These are phyloP conservation scores for Candolleomyces efflorescens DNA, from an alignment of 768 basidiomycete genomes.

Conservation along the genomic window DNA sequence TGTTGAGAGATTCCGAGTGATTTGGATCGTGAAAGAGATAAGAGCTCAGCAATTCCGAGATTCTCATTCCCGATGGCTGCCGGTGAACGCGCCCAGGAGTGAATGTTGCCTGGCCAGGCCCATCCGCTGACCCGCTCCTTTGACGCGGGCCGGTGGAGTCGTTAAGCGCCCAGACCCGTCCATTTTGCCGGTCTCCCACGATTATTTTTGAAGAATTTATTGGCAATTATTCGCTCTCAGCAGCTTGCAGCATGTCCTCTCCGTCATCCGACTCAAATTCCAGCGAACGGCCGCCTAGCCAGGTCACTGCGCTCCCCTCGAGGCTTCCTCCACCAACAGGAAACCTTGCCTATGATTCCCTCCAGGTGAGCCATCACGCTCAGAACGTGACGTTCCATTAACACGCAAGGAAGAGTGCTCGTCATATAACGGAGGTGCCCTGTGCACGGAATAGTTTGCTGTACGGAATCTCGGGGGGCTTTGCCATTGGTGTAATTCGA, in stretches of 20 bases:
- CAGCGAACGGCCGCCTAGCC: background rate
- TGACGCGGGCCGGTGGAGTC: too few relatives aligned
- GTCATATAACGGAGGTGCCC: constrained; percentile 64
- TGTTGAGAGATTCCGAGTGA: too few relatives aligned
- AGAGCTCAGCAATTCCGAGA: too few relatives aligned
- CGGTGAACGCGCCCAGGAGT: too few relatives aligned
- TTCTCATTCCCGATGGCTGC: too few relatives aligned
- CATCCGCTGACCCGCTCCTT: too few relatives aligned
- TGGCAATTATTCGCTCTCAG: background rate
- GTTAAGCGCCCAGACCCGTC: too few relatives aligned
- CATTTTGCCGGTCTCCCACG: too few relatives aligned
- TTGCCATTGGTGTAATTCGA: constrained; percentile 71
- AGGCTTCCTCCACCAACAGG: constrained; percentile 35
- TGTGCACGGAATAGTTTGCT: constrained; percentile 75
- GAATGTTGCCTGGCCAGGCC: too few relatives aligned
- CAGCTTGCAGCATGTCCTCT: background rate
- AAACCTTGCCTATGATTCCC: constrained; percentile 29
- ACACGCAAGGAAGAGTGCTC: constrained; percentile 41
- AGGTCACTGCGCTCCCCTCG: constrained; percentile 26
- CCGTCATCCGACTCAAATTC: background rate
- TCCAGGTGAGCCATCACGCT: constrained; percentile 22
- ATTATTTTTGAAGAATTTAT: too few relatives aligned
- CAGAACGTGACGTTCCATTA: background rate
- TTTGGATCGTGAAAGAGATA: too few relatives aligned
- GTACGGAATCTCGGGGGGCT: constrained; percentile 75